Base-by-base conservation (phyloP, 192 early-diverging fungal genomes). In the Bifiguratus adelaidae region DNA sequence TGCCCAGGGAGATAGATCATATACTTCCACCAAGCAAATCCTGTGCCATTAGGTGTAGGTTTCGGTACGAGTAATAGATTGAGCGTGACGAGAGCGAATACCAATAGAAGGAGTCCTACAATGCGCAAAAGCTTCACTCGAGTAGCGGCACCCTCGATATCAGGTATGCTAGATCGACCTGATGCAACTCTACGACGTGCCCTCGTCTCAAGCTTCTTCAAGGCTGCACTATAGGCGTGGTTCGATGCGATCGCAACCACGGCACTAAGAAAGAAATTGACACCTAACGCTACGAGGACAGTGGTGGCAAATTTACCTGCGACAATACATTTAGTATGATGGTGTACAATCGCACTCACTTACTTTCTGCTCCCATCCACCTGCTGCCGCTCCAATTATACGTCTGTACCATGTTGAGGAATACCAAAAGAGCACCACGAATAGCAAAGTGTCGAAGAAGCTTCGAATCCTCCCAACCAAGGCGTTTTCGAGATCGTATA, bases 21-120 rank as follows among this genome's bases (percentile, higher is more conserved):
- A 23, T 50, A 50, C 38, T 37, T 50, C 49, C 35, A 50, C 37
- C 35, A 29, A 27, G 21, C 49, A 27, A 40, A 50, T 7, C 49
- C 49, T 40, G 23, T 37, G 11, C 49, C 49, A 3, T 29, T 7
- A 2, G n/a, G 11, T 3, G 28, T 37, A 13, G 49, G 19, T 1
- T 24, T 37, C 15, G 49, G 49, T 26, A 50, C 38, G 9, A 50
- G 13, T n/a, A 40, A 20, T 2, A 40, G 19, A 7, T 50, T 50
- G 5, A 29, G n/a, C 2, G 30, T 29, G 24, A 36, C 30, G 25
- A 50, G 40, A 8, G 37, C 28, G 3, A 28, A 33, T 28, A 28
- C 49, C 12, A 50, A 20, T 27, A 22, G 30, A 9, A 48, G 34
- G 8, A 48, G 26, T 7, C 25, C 12, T 12, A 41, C 9, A 26